Conservation (phyloP, 2,329 filamentous ascomycete genomes). For the Penicillium sp. region DNA sequence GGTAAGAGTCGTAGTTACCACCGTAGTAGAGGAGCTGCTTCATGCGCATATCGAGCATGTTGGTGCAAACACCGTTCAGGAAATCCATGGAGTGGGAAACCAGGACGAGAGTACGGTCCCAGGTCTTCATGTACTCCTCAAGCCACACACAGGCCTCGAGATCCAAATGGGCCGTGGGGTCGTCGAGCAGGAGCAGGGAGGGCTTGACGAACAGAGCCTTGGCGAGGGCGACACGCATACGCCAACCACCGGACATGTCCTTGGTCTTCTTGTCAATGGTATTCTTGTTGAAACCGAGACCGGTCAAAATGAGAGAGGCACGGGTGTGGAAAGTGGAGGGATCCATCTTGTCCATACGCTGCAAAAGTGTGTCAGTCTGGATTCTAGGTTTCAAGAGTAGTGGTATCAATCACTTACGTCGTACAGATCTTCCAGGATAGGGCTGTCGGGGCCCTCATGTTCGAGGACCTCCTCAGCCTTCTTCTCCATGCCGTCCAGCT, state of each 20-base stretch:
- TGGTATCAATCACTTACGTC: constrained; percentile 63
- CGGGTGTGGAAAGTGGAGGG: constrained; percentile 95
- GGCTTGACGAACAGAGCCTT: constrained; percentile 99
- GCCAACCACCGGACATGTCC: constrained; percentile 99
- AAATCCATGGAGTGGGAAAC: constrained; percentile 99
- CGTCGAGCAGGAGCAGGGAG: constrained; percentile 89
- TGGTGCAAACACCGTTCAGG: constrained; percentile 96
- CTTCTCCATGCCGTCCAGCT: constrained; percentile 86
- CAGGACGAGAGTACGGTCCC: constrained; percentile 93
- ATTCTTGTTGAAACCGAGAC: constrained; percentile 97
- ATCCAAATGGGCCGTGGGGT: constrained; percentile 98
- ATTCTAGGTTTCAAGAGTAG: background rate
- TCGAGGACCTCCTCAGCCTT: constrained; percentile 88
- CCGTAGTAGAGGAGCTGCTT: constrained; percentile 94
- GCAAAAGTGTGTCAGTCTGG: constrained; percentile 24
- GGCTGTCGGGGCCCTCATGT: constrained; percentile 85
- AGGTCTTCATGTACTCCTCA: constrained; percentile 99
- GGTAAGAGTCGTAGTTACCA: constrained; percentile 99
- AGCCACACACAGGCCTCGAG: constrained; percentile 99
- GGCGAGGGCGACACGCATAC: constrained; percentile 97
- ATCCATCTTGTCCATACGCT: constrained; percentile 99
- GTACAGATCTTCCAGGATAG: constrained; percentile 88
- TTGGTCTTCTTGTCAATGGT: constrained; percentile 99
- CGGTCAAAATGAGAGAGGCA: constrained; percentile 92
- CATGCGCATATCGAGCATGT: constrained; percentile 96